Evolutionary conservation across 352 stramenopile species (phyloP), one percentile per base, ranked within the genome.

Genomic region (Phytopythium boreale): DNA sequence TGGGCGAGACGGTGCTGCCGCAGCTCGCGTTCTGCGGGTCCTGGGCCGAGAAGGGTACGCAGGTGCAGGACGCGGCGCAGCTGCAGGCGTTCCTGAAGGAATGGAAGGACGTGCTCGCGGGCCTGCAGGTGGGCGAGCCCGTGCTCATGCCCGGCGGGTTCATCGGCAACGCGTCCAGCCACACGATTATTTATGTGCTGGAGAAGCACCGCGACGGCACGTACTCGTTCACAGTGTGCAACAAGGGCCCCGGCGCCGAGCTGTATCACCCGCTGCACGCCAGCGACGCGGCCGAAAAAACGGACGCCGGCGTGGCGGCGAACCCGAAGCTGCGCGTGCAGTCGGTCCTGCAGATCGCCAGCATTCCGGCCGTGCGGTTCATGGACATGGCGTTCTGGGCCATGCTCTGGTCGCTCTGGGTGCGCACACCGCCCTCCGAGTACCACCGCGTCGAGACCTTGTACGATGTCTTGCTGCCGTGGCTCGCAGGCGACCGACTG

Each of bases 391-490:
- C 88, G 10, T 93, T 96, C 53, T 96, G 88, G 88, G 79, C 83
- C 51, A 62, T 93, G 47, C 56, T 94, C 27, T 94, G 93, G 60
- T 95, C 88, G 51, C 76, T 95, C 0, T 96, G 88, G 87, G 74
- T 94, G 62, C 85, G 85, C 63, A 90, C 89, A 56, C 84, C 86
- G 6, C 74, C 89, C 27, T 93, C 84, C 55, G 88, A 97, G 64
- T 96, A 95, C 66, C 87, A 97, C 61, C 79, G 87, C 41, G 77
- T 93, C 15, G 87, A 96, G 64, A 92, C 80, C 7, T 74, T 97
- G 26, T 97, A 97, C 62, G 90, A 97, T 59, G 88, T 97, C 36
- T 56, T 97, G 12, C 60, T 97, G 19, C 90, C 90, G 22, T 97
- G 89, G 83, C 77, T 97, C 20, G 82, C 86, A 29, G 79, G 80